Evolutionary conservation across 2,329 filamentous ascomycete species (phyloP).

Genomic region (Epichloe aotearoae): DNA sequence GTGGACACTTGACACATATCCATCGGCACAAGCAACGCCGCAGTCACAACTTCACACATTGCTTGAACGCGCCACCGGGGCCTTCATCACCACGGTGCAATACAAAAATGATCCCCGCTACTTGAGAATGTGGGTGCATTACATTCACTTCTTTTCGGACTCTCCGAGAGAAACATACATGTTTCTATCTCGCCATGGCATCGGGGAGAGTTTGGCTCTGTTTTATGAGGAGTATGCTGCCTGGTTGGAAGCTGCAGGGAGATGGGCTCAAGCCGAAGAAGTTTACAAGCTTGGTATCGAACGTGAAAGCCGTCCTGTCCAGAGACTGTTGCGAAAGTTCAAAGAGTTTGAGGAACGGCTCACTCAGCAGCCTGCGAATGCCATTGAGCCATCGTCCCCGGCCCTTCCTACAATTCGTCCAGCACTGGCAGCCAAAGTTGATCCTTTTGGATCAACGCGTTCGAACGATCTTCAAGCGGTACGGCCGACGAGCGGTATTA

Average conservation of each 20-base stretch:
- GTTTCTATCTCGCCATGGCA: slow-evolving; percentile 75
- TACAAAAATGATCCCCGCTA: slow-evolving; percentile 96
- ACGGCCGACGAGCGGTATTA: slow-evolving; percentile 32
- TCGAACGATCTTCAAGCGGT: slow-evolving; percentile 54
- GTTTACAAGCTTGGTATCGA: slow-evolving; percentile 86
- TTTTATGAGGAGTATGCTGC: slow-evolving; percentile 96
- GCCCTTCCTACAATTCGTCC: slow-evolving; percentile 73
- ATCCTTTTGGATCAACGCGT: slow-evolving; percentile 58
- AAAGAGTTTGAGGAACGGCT: slow-evolving; percentile 75
- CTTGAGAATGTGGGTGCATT: slow-evolving; percentile 84
- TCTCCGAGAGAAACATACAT: slow-evolving; percentile 86
- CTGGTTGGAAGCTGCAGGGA: slow-evolving; percentile 73
- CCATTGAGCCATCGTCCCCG: slow-evolving; percentile 65
- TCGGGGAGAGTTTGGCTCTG: slow-evolving; percentile 75
- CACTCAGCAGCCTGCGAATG: slow-evolving; percentile 49
- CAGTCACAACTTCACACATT: slow-evolving; percentile 82
- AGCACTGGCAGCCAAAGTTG: slow-evolving; percentile 71
- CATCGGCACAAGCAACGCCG: slow-evolving; percentile 80
- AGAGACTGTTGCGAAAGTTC: slow-evolving; percentile 77
- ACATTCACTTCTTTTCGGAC: slow-evolving; percentile 86
- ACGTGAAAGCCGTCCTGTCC: slow-evolving; percentile 68
- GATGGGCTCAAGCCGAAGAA: slow-evolving; percentile 87
- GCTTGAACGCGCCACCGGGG: slow-evolving; percentile 83
- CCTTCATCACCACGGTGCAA: slow-evolving; percentile 70
- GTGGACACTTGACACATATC: slow-evolving; percentile 93